Evolutionary conservation across 257 asterid species (phyloP), one percentile per base, ranked within the genome.

Genomic region (Sherardia arvensis): DNA sequence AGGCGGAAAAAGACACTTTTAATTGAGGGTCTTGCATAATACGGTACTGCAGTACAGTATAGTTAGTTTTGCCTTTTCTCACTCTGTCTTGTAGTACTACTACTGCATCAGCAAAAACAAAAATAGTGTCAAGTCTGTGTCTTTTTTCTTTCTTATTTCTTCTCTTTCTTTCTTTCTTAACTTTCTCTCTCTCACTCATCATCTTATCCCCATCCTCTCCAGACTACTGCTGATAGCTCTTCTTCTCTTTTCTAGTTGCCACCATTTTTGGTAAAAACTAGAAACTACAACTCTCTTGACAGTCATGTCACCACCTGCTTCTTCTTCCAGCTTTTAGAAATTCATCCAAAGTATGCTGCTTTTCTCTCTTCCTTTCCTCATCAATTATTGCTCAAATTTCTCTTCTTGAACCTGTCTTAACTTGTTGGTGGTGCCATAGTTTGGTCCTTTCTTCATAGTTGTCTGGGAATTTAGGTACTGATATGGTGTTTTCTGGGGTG

Each of bases 141-240:
- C 68, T 62, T 70, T 33, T 67, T 53, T 28, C 38, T 32, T 17
- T 10, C 72, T 77, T 68, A 60, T 82, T 55, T 23, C 28, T 53
- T 32, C 65, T 55, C 75, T 61, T 78, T 74, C 73, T 73, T 17
- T 69, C 54, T 51, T 25, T 58, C 45, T 58, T n/a, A 23, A 9
- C 56, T 36, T 40, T 10, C 62, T 51, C 66, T 66, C 78, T 78
- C 83, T 75, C 82, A 65, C 84, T 61, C 69, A 79, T 77, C 77
- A 84, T 85, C 94, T 88, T 85, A 84, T 88, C 94, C 78, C 80
- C 85, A 77, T 76, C 73, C 20, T 43, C 51, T 43, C 43, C 6
- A 6, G 4, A 67, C 48, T 69, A 45, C 49, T 34, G 58, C 29
- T 69, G 69, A 62, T 67, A 54, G 55, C 49, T 29, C 62, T 57